A percentile compares a stretch with the other conserved stretches of the same genome.
Evolutionary conservation across 257 asterid species (phyloP).

Genomic region (Paulownia fortunei): DNA sequence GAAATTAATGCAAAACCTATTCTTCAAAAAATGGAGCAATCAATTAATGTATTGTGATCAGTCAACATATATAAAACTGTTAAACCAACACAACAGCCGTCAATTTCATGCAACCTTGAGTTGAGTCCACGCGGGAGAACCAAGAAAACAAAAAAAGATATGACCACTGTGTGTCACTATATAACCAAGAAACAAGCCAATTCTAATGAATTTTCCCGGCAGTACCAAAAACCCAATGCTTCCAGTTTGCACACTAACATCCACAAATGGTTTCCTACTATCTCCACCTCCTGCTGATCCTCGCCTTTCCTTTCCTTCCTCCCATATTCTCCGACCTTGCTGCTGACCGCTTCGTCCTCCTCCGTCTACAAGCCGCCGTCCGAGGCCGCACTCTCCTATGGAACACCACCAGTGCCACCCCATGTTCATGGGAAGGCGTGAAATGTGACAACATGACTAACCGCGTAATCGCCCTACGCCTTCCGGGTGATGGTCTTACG

Average conservation of each 20-base stretch:
- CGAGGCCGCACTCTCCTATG: constrained; percentile 62
- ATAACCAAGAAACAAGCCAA: not conserved
- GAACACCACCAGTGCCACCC: constrained; percentile 43
- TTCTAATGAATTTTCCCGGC: not conserved
- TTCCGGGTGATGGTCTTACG: constrained; percentile 54
- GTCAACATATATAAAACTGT: not conserved
- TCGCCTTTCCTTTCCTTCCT: constrained; percentile 32
- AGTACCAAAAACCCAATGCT: not conserved
- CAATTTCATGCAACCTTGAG: constrained; percentile 21
- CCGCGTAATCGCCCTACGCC: constrained; percentile 57
- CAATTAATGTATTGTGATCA: too few species aligned
- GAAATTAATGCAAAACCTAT: too few species aligned
- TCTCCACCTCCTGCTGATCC: constrained; percentile 24
- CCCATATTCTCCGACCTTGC: constrained; percentile 40
- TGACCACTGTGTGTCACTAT: constrained; percentile 16
- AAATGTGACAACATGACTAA: constrained; percentile 27
- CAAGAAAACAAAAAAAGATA: not conserved
- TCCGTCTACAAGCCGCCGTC: constrained; percentile 42
- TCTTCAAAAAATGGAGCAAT: too few species aligned
- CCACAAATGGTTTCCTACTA: constrained; percentile 30
- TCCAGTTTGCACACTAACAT: constrained; percentile 19
- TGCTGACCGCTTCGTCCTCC: constrained; percentile 58
- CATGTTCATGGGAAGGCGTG: constrained; percentile 71
- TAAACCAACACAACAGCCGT: constrained; percentile 26
- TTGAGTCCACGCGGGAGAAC: constrained; percentile 17